Percentiles rank a stretch among this genome's conserved stretches.
Conservation (phyloP, 208 protist genomes). For the Trichomonas vaginalis region DNA sequence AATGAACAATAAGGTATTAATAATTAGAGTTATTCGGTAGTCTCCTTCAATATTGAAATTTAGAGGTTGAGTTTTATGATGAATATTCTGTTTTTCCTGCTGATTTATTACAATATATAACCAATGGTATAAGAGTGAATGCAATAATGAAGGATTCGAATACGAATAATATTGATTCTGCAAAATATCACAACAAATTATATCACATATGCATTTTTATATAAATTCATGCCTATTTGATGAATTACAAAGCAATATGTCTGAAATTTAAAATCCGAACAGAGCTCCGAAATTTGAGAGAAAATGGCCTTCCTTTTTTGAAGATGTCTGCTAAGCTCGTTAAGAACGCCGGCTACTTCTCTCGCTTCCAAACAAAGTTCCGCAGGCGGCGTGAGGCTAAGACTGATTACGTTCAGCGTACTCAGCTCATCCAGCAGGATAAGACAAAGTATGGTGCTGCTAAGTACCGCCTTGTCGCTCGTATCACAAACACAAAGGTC, state of each 20-base stretch:
- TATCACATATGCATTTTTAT: background rate
- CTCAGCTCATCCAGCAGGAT: conserved; percentile 79
- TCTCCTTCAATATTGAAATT: too few species aligned
- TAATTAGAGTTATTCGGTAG: too few species aligned
- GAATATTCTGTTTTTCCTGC: too few species aligned
- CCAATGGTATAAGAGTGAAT: too few species aligned
- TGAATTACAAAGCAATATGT: background rate
- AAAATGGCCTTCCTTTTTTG: background rate
- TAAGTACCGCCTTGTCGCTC: conserved; percentile 90
- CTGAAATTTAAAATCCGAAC: background rate
- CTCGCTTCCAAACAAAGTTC: conserved; percentile 91
- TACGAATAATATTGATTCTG: background rate
- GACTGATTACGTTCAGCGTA: conserved; percentile 88
- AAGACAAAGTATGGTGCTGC: conserved; percentile 94
- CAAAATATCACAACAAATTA: background rate
- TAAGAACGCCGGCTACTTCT: conserved; percentile 78
- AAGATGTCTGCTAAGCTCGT: conserved; percentile 41
- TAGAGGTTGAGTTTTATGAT: too few species aligned
- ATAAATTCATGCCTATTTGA: too few species aligned
- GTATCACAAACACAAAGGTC: conserved; percentile 64
- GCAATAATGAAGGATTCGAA: background rate
- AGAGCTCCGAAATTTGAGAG: background rate
- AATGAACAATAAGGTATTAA: too few species aligned
- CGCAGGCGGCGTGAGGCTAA: conserved; percentile 72
- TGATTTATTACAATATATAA: too few species aligned